phyloP scores from a whole-genome alignment of 768 basidiomycete species.

The Pulveroboletus sp. region DNA sequence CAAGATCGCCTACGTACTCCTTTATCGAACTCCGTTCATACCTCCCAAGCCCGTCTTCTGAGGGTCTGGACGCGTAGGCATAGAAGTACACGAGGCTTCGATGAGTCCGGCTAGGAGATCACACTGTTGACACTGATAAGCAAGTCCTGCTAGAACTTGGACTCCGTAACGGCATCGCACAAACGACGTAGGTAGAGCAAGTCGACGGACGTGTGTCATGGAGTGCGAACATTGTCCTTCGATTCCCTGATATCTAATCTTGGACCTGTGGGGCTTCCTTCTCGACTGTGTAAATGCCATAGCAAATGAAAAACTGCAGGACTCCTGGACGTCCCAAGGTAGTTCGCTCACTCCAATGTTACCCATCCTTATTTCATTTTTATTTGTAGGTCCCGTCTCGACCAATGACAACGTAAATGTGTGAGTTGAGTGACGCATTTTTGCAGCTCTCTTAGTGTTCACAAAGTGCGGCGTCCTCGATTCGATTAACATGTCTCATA shows the following conservation, averaged over 20 bases:
- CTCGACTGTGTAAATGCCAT: conserved; percentile 13
- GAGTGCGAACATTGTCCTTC: neutral
- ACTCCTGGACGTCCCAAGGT: neutral
- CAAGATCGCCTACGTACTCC: neutral
- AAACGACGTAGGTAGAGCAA: neutral
- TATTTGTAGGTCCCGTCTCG: neutral
- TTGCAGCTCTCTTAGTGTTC: neutral
- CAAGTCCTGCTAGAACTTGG: neutral
- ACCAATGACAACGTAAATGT: conserved; percentile 18
- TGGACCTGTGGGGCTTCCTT: conserved; percentile 14
- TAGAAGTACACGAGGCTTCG: neutral
- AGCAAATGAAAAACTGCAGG: conserved; percentile 16
- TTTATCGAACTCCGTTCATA: neutral
- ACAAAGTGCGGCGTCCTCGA: conserved; percentile 8
- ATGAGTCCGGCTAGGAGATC: neutral
- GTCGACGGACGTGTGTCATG: neutral
- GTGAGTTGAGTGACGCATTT: conserved; percentile 9
- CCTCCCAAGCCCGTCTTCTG: neutral
- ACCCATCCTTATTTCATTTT: too few relatives aligned
- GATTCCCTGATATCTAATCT: conserved; percentile 3
- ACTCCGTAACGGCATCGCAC: neutral
- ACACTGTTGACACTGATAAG: neutral
- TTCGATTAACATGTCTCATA: conserved; percentile 4
- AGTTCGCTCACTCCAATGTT: neutral
- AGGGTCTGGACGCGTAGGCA: neutral